phyloP scores from a whole-genome alignment of 2,329 filamentous ascomycete genomes.

The Colletotrichum sp. region DNA sequence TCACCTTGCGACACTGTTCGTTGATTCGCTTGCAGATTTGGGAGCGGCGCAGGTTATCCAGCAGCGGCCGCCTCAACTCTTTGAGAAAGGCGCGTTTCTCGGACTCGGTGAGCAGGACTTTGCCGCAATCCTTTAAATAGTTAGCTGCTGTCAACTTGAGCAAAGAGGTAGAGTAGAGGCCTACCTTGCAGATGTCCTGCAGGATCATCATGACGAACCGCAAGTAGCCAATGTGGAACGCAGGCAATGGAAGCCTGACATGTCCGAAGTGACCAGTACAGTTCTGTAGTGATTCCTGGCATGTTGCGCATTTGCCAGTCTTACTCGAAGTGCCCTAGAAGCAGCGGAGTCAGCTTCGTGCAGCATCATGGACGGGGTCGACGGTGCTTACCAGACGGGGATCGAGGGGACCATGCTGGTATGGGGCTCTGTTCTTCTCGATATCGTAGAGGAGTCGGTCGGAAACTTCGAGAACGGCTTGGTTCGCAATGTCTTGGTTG shows the following conservation, averaged over 20 bases:
- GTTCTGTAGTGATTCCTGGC: slow-evolving; percentile 77
- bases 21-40: slow-evolving; percentile 88
- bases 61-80: slow-evolving; percentile 77
- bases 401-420: slow-evolving; percentile 86
- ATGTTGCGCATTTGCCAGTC: slow-evolving; percentile 79
- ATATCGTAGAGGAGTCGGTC: slow-evolving; percentile 93
- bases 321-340: slow-evolving; percentile 83
- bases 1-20: slow-evolving; percentile 87
- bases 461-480: slow-evolving; percentile 94
- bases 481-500: slow-evolving; percentile 92
- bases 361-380: neutral
- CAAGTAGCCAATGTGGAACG: slow-evolving; percentile 95
- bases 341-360: neutral
- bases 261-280: slow-evolving; percentile 97
- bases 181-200: slow-evolving; percentile 90
- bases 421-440: slow-evolving; percentile 76
- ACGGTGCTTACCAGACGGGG: slow-evolving; percentile 67
- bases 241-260: slow-evolving; percentile 86
- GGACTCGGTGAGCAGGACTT: slow-evolving; percentile 80
- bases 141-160: neutral
- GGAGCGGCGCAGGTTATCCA: slow-evolving; percentile 87
- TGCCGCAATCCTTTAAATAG: slow-evolving; percentile 71
- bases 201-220: slow-evolving; percentile 91
- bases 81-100: slow-evolving; percentile 81
- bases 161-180: neutral